Percentiles rank a stretch among this genome's conserved stretches.
These are phyloP conservation scores for Rhizopus microsporus DNA, from an alignment of 371 early-diverging fungal species.

Conservation along the genomic window DNA sequence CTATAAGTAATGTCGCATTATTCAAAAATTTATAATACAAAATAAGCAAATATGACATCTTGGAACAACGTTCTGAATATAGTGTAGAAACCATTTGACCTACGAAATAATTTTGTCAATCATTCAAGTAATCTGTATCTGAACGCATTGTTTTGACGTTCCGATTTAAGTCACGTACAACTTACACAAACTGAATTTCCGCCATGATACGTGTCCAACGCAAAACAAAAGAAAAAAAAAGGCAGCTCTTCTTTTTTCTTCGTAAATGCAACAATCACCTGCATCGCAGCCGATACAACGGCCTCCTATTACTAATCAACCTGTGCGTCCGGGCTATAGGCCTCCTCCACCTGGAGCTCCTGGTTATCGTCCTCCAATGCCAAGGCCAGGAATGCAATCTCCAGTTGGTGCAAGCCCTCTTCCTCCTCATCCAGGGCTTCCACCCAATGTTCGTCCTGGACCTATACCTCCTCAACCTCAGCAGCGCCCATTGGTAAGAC, in stretches of 20 bases:
- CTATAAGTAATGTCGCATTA: too few species aligned
- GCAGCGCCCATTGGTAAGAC: constrained; percentile 27
- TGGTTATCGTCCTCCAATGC: constrained; percentile 25
- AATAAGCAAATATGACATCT: too few species aligned
- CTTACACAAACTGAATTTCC: background rate
- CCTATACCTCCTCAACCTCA: constrained; percentile 15
- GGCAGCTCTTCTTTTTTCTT: background rate
- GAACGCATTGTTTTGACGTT: too few species aligned
- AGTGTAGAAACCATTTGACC: too few species aligned
- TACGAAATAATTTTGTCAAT: too few species aligned
- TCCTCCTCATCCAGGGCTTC: constrained; percentile 27
- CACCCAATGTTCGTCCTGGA: constrained; percentile 28
- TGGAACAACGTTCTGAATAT: too few species aligned
- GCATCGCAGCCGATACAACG: constrained; percentile 19
- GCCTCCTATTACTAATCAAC: constrained; percentile 21
- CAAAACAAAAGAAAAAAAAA: background rate
- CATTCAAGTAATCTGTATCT: too few species aligned
- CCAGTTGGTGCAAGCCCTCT: constrained; percentile 20
- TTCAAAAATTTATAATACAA: too few species aligned
- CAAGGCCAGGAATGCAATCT: constrained; percentile 34
- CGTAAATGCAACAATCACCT: constrained; percentile 19
- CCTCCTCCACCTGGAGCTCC: constrained; percentile 23
- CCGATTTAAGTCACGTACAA: too few species aligned
- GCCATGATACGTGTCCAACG: background rate
- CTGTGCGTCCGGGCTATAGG: constrained; percentile 21